A percentile compares a stretch with the other conserved stretches of the same genome.
Evolutionary conservation across 2,329 filamentous ascomycete genomes (phyloP).

Genomic region (Pyricularia sp.): DNA sequence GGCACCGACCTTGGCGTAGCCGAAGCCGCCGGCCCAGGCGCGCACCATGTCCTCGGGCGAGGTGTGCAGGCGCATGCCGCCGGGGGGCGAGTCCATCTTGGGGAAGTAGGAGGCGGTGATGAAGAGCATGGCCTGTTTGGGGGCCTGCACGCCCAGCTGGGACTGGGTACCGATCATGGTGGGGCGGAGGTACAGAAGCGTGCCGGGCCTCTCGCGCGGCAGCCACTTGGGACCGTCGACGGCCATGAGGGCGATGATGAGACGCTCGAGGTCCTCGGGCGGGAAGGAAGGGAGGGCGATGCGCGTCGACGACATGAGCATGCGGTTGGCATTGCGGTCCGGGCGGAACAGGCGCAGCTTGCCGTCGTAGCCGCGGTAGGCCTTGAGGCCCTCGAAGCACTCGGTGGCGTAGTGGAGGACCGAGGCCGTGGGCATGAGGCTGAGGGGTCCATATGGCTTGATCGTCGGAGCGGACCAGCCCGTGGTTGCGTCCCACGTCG

Average conservation of each 20-base stretch:
- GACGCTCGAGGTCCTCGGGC: constrained; percentile 56
- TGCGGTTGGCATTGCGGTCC: constrained; percentile 55
- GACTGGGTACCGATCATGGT: constrained; percentile 74
- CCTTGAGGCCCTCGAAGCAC: constrained; percentile 78
- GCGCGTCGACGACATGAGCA: constrained; percentile 44
- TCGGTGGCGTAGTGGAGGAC: constrained; percentile 82
- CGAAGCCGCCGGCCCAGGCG: constrained; percentile 88
- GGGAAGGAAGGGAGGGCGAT: constrained; percentile 66
- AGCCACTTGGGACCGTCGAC: constrained; percentile 71
- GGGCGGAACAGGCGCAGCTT: constrained; percentile 68
- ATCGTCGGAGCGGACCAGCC: constrained; percentile 68
- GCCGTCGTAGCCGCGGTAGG: constrained; percentile 66
- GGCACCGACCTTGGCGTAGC: constrained; percentile 82
- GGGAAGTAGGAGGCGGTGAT: constrained; percentile 59
- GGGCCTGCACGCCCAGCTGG: constrained; percentile 68
- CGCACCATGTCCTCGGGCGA: constrained; percentile 71
- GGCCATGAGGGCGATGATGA: constrained; percentile 58
- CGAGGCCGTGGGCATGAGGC: constrained; percentile 67
- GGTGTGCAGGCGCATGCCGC: constrained; percentile 63
- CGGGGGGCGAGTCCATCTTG: constrained; percentile 33
- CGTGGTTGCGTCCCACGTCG: constrained; percentile 45
- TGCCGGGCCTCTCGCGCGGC: constrained; percentile 51
- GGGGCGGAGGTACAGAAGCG: constrained; percentile 74
- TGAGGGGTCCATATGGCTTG: constrained; percentile 63
- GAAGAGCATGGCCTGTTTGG: constrained; percentile 77